Evolutionary conservation across 2,329 filamentous ascomycete genomes (phyloP), one percentile per base, ranked within the genome.

Genomic region (Zymoseptoria passerinii): DNA sequence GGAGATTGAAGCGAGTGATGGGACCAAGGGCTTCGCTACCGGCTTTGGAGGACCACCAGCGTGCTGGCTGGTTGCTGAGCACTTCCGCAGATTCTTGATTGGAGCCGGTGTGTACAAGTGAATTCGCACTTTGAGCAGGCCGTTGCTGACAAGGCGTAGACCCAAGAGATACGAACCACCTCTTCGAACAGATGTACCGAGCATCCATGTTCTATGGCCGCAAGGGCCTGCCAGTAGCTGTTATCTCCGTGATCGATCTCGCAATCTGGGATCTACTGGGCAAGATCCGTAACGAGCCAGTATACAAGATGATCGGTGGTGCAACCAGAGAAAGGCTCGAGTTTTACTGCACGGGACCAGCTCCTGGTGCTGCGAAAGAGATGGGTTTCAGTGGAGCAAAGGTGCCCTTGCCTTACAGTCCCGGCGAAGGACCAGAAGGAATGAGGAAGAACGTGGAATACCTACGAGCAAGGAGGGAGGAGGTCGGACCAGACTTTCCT

Each of bases 151-250:
- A 5, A 29, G 23, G 18, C n/a, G 50, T 63, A 83, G 92, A 96
- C 73, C 91, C 91, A 9, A 83, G 92, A 67, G 90, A 96, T 71
- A 95, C 90, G 55, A 96, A 95, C 75, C 83, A 92, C 63, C 79
- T 96, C 28, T 96, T 95, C 72, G 92, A 96, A 78, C 90, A 95
- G 74, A 96, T 96, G 92, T 96, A 96, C 79, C 86, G 91, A 60
- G 89, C 83, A 1, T 95, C 90, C 66, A 95, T 96, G 89, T 96
- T 96, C 79, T 96, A 96, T 71, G 92, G 92, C 61, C 87, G 92
- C 65, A 96, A 96, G 75, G 92, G 92, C 52, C 83, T 96, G 1
- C 88, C 92, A 1, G 83, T 92, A 9, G 92, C 92, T 55, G 87
- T 95, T 69, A 96, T 96, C 70, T 95, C 90, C 1, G 92, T 96